A percentile compares a stretch with the other conserved stretches of the same genome.
These are phyloP conservation scores for Dioscorea dumetorum DNA, from an alignment of 106 monocot species.

Conservation along the genomic window DNA sequence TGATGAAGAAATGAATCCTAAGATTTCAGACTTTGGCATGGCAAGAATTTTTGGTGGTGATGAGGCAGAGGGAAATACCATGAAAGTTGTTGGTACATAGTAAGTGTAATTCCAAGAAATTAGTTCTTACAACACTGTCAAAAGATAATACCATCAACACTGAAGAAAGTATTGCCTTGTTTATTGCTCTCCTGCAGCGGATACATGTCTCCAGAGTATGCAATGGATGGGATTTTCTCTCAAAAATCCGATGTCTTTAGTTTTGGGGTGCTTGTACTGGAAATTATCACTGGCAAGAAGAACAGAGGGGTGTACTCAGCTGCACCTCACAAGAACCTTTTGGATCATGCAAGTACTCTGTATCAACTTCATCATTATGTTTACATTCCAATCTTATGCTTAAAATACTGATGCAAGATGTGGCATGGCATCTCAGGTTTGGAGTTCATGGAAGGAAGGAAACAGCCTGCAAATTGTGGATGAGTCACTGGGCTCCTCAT, in stretches of 20 bases:
- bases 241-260: constrained; percentile 22
- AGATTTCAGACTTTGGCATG: constrained; percentile 14
- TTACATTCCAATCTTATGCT: neutral
- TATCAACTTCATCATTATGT: neutral
- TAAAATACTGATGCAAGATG: too few species aligned
- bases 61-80: neutral
- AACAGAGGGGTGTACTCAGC: constrained; percentile 4
- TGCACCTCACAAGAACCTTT: constrained; percentile 1
- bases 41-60: constrained; percentile 17
- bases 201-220: constrained; percentile 26
- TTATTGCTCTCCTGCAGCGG: constrained; percentile 3
- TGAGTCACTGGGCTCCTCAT: neutral
- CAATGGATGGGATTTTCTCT: constrained; percentile 17
- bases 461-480: constrained; percentile 2
- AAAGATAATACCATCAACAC: neutral
- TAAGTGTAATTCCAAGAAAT: constrained; percentile 6
- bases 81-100: constrained; percentile 17
- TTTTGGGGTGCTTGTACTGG: constrained; percentile 14
- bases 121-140: neutral
- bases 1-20: constrained; percentile 13
- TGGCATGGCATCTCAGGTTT: neutral
- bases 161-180: neutral
- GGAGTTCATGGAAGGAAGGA: constrained; percentile 8
- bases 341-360: constrained; percentile 8
- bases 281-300: constrained; percentile 13